Evolutionary conservation across 2,329 filamentous ascomycete species (phyloP).

Genomic region (Aphanoascus verrucosus): DNA sequence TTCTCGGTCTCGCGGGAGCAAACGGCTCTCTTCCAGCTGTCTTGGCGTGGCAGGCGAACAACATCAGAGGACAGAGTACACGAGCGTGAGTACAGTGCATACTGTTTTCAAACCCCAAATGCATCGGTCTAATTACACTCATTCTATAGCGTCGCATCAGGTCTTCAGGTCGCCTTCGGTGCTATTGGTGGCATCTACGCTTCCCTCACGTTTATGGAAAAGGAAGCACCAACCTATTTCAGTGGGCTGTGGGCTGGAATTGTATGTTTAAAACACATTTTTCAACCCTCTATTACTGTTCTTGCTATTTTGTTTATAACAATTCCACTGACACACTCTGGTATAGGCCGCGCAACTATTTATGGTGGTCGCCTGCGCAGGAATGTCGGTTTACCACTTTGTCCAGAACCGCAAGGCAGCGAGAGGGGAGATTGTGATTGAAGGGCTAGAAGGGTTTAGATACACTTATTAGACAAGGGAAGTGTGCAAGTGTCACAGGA

Average conservation of each 20-base stretch:
- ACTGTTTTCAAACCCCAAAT: slow-evolving; percentile 15
- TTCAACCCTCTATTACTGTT: background rate
- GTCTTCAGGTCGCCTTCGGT: slow-evolving; percentile 16
- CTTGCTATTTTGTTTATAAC: background rate
- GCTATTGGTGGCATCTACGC: slow-evolving; percentile 20
- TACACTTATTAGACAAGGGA: slow-evolving; percentile 20
- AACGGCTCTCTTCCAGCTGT: slow-evolving; percentile 61
- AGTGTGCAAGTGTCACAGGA: background rate
- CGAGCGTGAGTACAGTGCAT: slow-evolving; percentile 19
- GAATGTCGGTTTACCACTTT: slow-evolving; percentile 24
- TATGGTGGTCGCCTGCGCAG: slow-evolving; percentile 20
- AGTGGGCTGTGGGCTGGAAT: slow-evolving; percentile 18
- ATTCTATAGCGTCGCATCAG: slow-evolving; percentile 15
- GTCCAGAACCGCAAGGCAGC: slow-evolving; percentile 26
- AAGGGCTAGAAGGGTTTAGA: slow-evolving; percentile 25
- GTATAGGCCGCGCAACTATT: slow-evolving; percentile 13
- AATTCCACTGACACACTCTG: slow-evolving; percentile 3
- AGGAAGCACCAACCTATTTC: slow-evolving; percentile 20
- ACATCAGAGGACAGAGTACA: slow-evolving; percentile 46
- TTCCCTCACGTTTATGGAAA: slow-evolving; percentile 17
- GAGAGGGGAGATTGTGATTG: slow-evolving; percentile 26
- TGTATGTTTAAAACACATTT: background rate
- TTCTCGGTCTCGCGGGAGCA: slow-evolving; percentile 58
- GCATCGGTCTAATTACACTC: slow-evolving; percentile 11
- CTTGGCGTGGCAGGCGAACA: slow-evolving; percentile 69